Base-by-base conservation (phyloP, 306 rosid species). In the Pachyrhizus erosus region DNA sequence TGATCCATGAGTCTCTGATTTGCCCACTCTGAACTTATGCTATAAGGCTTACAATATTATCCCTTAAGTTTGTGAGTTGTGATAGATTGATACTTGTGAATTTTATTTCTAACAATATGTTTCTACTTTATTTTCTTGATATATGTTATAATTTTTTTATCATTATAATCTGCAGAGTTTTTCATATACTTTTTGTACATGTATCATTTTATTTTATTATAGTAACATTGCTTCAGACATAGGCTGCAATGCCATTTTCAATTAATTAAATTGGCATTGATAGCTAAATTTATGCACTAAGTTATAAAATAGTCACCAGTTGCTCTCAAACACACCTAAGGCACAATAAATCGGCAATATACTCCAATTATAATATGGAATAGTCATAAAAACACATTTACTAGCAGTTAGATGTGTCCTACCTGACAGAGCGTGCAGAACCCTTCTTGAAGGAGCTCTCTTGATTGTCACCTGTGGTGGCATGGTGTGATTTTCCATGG, bases 371-470 rank as follows among this genome's bases (percentile, higher is more conserved):
- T 37, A 43, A 57, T 18, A 81, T 58, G 62, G 43, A 48, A 61
- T 65, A 62, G 70, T 62, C 76, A 26, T 33, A 48, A 72, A 62
- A 17, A 31, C 26, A 58, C 39, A 14, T 75, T 23, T 64, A 52
- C 57, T 21, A 73, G 75, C 27, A 29, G 74, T 70, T 21, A 33
- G 64, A 66, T 75, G 80, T 72, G 33, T 76, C 77, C 45, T 83
- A 92, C 98, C 97, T 92, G 86, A 73, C 86, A 80, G 85, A 72
- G 51, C 78, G 83, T 58, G 92, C 46, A 67, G 92, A 84, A 84
- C 90, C 83, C 87, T 87, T 88, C 87, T 84, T 96, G 85, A 29
- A 93, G 78, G 90, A 85, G 85, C 80, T 90, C 43, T 87, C 91
- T 84, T 77, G 85, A 62, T 86, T 76, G 66, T 91, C 86, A 61